phyloP scores from a whole-genome alignment of 768 basidiomycete species.

The Tubosaeta sp. region DNA sequence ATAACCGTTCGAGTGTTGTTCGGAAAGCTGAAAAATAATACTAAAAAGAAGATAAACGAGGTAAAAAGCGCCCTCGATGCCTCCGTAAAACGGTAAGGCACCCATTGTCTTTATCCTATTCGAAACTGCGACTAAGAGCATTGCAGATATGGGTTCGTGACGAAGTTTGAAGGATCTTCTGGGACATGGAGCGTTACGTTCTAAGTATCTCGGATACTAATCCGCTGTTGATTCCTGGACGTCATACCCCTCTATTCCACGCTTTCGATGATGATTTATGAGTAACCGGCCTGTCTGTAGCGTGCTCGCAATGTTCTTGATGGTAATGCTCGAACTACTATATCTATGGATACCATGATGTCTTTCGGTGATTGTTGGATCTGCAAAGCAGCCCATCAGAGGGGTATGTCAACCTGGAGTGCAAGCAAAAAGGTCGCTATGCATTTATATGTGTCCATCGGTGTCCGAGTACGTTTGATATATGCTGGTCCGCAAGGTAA shows the following conservation, averaged over 20 bases:
- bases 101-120: not conserved
- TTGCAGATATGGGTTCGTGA: constrained; percentile 18
- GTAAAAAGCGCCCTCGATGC: constrained; percentile 4
- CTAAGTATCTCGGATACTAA: constrained; percentile 6
- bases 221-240: not conserved
- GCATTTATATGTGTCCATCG: too few relatives aligned
- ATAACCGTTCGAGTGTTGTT: constrained; percentile 11
- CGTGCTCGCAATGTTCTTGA: constrained; percentile 7
- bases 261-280: constrained; percentile 15
- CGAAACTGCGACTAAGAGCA: constrained; percentile 5
- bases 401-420: not conserved
- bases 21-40: constrained; percentile 2
- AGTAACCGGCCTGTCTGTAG: constrained; percentile 20
- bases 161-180: not conserved
- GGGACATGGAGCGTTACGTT: constrained; percentile 20
- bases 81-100: constrained; percentile 18
- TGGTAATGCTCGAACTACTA: constrained; percentile 2
- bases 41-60: not conserved
- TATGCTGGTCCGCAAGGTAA: too few relatives aligned
- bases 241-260: not conserved
- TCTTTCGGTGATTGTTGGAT: not conserved
- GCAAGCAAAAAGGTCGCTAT: too few relatives aligned
- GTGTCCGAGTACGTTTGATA: too few relatives aligned
- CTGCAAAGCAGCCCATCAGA: not conserved
- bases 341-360: constrained; percentile 8